phyloP scores from a whole-genome alignment of 78 protist species.

The Speleostelium caveatum region DNA sequence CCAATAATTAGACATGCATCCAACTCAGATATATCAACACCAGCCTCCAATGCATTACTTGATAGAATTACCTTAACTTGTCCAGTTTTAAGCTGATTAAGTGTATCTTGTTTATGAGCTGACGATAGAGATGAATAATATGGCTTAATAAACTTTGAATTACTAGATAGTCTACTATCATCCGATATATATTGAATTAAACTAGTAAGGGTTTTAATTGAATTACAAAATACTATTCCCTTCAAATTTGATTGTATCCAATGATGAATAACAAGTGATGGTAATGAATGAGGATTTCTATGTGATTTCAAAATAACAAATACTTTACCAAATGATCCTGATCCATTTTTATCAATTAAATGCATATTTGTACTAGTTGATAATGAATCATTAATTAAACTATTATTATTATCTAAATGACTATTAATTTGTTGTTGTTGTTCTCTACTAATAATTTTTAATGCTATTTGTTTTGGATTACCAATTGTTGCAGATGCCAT shows the following conservation, averaged over 20 bases:
- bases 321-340: constrained; percentile 40
- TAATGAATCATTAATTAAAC: neutral
- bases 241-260: constrained; percentile 27
- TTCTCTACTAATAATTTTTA: constrained; percentile 30
- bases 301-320: constrained; percentile 19
- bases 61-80: constrained; percentile 40
- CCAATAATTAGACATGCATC: constrained; percentile 82
- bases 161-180: neutral
- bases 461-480: constrained; percentile 52
- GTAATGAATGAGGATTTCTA: neutral
- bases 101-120: constrained; percentile 20
- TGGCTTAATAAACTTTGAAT: constrained; percentile 24
- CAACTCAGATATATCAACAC: constrained; percentile 79
- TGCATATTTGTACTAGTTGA: neutral
- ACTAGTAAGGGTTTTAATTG: constrained; percentile 34
- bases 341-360: constrained; percentile 47
- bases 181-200: neutral
- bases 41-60: constrained; percentile 85
- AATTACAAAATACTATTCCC: constrained; percentile 73
- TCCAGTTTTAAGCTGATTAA: constrained; percentile 54
- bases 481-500: constrained; percentile 83
- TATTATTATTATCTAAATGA: neutral
- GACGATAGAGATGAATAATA: constrained; percentile 46
- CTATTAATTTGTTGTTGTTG: neutral
- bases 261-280: constrained; percentile 7